A percentile compares a stretch with the other conserved stretches of the same genome.
Evolutionary conservation across 1,284 basidiomycete species (phyloP).

Genomic region (Erythrobasidium hasegawianum): DNA sequence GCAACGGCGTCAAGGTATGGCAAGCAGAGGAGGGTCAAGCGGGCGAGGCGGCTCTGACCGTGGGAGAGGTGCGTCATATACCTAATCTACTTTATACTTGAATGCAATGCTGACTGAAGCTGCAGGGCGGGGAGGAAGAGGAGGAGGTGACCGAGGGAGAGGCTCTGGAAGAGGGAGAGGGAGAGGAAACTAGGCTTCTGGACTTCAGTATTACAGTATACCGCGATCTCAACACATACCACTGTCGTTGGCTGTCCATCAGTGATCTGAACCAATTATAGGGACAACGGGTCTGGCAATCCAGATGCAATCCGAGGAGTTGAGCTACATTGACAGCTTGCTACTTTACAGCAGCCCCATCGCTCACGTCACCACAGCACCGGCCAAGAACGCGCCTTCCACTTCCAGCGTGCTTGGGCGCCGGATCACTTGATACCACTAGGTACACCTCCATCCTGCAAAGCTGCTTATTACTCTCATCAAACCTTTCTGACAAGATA

Average conservation of each 20-base stretch:
- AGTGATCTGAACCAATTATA: not conserved
- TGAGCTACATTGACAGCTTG: no score
- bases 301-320: no score
- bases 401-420: no score
- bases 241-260: not conserved
- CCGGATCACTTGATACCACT: no score
- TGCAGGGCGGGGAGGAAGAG: slow-evolving; percentile 31
- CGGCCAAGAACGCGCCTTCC: no score
- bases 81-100: no score
- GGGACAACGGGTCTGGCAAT: no score
- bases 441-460: no score
- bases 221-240: not conserved
- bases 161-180: slow-evolving; percentile 22
- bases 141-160: slow-evolving; percentile 32
- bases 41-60: slow-evolving; percentile 33
- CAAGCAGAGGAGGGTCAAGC: slow-evolving; percentile 38
- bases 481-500: no score
- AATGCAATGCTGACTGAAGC: slow-evolving; percentile 11
- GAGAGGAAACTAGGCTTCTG: not conserved
- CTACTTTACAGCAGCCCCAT: no score
- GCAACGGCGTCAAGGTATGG: slow-evolving; percentile 52
- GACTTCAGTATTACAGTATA: not conserved
- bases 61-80: slow-evolving; percentile 24
- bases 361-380: no score
- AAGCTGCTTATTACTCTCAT: no score